Evolutionary conservation across 768 basidiomycete genomes (phyloP).

Genomic region (Cyathus striatus): DNA sequence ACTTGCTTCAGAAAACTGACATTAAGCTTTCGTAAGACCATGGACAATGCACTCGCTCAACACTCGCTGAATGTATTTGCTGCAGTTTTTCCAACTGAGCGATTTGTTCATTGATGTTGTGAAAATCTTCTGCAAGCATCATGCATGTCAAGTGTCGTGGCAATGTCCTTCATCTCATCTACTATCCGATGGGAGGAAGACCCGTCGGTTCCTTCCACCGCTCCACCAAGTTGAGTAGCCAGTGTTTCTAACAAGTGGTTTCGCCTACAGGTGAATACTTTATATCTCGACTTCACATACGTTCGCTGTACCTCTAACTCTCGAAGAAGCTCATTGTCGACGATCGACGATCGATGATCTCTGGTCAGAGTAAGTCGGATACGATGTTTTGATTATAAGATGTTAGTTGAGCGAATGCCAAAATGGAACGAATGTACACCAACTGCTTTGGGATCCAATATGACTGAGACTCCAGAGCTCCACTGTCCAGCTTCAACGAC

Average conservation of each 20-base stretch:
- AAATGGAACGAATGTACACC: too few relatives aligned
- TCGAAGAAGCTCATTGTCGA: conserved; percentile 54
- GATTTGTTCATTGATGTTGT: conserved; percentile 57
- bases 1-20: conserved; percentile 61
- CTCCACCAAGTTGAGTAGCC: conserved; percentile 33
- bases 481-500: too few relatives aligned
- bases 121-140: conserved; percentile 63
- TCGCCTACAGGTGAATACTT: conserved; percentile 49
- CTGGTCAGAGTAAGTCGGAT: conserved; percentile 56
- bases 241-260: conserved; percentile 47
- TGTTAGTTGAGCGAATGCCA: too few relatives aligned
- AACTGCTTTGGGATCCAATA: too few relatives aligned
- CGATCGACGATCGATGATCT: conserved; percentile 63
- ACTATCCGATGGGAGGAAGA: conserved; percentile 33
- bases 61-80: conserved; percentile 60
- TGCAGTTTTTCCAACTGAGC: conserved; percentile 57
- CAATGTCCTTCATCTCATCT: conserved; percentile 59
- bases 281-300: conserved; percentile 63
- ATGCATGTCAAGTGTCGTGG: conserved; percentile 50
- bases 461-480: too few relatives aligned
- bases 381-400: conserved; percentile 75
- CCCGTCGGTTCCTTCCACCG: conserved; percentile 27
- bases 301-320: conserved; percentile 56
- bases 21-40: conserved; percentile 81
- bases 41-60: conserved; percentile 77